Conservation (phyloP, 2,329 filamentous ascomycete species). For the Zasmidium angulare region DNA sequence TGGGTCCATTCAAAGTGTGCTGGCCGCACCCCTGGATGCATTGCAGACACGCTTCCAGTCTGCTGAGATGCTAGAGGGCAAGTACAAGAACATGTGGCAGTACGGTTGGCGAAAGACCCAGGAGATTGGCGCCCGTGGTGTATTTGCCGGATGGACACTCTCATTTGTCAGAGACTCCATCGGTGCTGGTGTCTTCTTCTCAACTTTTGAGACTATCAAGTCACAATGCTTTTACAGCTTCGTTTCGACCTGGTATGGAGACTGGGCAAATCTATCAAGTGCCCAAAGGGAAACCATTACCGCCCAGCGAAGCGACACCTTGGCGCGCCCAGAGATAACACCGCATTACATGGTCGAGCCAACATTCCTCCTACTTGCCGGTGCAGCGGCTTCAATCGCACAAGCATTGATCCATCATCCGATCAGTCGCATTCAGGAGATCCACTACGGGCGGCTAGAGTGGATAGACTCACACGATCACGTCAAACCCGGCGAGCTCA, state of each 20-base stretch:
- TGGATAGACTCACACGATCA: constrained; percentile 61
- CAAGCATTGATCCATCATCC: constrained; percentile 73
- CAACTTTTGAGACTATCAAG: constrained; percentile 73
- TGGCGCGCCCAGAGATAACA: constrained; percentile 55
- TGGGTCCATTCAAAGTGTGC: constrained; percentile 66
- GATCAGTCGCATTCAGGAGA: constrained; percentile 66
- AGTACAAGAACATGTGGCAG: constrained; percentile 65
- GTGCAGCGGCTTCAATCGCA: constrained; percentile 65
- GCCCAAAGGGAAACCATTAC: constrained; percentile 33
- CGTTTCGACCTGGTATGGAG: constrained; percentile 67
- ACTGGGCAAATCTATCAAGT: constrained; percentile 35
- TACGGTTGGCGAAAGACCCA: constrained; percentile 66
- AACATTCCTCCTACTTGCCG: constrained; percentile 67
- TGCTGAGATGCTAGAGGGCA: constrained; percentile 58
- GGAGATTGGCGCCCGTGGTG: constrained; percentile 70
- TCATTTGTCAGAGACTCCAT: constrained; percentile 69
- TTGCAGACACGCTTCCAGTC: constrained; percentile 72
- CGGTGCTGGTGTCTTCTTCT: constrained; percentile 71
- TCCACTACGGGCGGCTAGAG: constrained; percentile 72
- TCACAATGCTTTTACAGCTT: constrained; percentile 71
- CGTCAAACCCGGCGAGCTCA: constrained; percentile 40
- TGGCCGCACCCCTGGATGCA: constrained; percentile 74
- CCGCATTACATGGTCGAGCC: constrained; percentile 77
- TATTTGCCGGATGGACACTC: constrained; percentile 72
- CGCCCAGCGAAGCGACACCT: constrained; percentile 20